phyloP scores from a whole-genome alignment of 352 stramenopile species.

The Globisporangium carolinianum region DNA sequence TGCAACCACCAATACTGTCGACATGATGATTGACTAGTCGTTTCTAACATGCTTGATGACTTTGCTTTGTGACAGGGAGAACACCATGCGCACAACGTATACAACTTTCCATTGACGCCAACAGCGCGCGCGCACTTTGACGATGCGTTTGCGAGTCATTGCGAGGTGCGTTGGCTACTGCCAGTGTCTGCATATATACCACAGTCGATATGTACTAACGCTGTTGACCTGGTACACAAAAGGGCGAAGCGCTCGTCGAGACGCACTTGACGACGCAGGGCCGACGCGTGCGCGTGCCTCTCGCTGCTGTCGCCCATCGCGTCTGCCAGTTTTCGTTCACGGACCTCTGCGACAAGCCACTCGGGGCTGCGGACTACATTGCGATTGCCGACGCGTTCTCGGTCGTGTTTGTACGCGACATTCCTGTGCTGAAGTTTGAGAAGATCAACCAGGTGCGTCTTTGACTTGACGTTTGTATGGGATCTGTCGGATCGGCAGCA shows the following conservation, averaged over 20 bases:
- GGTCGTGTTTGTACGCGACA: conserved; percentile 89
- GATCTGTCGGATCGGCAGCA: not conserved
- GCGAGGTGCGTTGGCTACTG: conserved; percentile 17
- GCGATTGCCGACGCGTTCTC: conserved; percentile 84
- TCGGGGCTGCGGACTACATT: conserved; percentile 93
- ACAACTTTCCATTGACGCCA: conserved; percentile 46
- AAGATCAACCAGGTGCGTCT: conserved; percentile 79
- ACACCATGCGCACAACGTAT: conserved; percentile 62
- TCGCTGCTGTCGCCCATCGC: conserved; percentile 38
- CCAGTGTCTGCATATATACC: not conserved
- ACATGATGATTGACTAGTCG: too few species aligned
- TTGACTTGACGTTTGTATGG: not conserved
- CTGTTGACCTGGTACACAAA: not conserved
- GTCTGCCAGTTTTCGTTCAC: conserved; percentile 92
- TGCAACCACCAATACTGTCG: too few species aligned
- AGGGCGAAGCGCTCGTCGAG: conserved; percentile 35
- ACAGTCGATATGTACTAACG: not conserved
- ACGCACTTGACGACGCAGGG: conserved; percentile 64
- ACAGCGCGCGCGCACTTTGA: conserved; percentile 51
- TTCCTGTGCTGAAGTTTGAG: conserved; percentile 85
- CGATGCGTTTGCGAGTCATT: conserved; percentile 58
- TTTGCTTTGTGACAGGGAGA: conserved; percentile 16
- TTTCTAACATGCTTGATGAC: not conserved
- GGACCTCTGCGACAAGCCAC: conserved; percentile 92
- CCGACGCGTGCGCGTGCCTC: conserved; percentile 50